phyloP scores from a whole-genome alignment of 306 rosid genomes.

The Medicago ruthenica region DNA sequence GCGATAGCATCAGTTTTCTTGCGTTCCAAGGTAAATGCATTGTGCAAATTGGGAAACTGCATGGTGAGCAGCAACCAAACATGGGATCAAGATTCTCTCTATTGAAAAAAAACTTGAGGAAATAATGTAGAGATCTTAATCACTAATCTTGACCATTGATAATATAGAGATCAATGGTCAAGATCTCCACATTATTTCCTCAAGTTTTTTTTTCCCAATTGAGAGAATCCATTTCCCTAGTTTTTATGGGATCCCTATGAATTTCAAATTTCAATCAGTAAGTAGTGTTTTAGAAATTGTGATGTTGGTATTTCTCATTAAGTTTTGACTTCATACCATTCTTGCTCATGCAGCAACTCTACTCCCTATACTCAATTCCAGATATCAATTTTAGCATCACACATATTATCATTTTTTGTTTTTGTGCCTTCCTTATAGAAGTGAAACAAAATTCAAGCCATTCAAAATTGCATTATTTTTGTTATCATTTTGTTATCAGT shows the following conservation, averaged over 20 bases:
- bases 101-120: no score
- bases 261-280: background rate
- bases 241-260: background rate
- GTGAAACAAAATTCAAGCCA: background rate
- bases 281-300: background rate
- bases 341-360: background rate
- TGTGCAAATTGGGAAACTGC: background rate
- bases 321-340: conserved; percentile 28
- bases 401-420: background rate
- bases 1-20: background rate
- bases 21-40: background rate
- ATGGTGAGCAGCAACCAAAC: background rate
- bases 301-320: background rate
- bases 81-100: background rate
- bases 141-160: no score
- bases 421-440: background rate
- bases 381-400: background rate
- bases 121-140: no score
- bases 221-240: no score
- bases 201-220: no score
- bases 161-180: no score
- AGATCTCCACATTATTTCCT: no score
- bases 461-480: background rate
- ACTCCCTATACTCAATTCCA: conserved; percentile 6
- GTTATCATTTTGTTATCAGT: background rate